These are phyloP conservation scores for Pseudonitzschia multiseries DNA, from an alignment of 108 stramenopile genomes.

Conservation along the genomic window DNA sequence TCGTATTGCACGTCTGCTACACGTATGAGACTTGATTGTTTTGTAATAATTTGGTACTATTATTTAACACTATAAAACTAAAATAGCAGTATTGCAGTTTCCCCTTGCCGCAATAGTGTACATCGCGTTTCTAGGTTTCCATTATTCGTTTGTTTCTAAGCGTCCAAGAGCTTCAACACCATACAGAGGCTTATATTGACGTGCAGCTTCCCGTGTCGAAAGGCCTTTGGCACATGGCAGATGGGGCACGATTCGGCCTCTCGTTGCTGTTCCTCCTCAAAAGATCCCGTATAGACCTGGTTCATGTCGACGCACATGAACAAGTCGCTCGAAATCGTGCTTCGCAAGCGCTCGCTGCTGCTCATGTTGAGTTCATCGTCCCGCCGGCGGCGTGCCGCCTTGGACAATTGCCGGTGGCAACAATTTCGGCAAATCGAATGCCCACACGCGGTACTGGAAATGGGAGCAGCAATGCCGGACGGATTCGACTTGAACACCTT, in stretches of 20 bases:
- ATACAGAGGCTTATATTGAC: constrained; percentile 26
- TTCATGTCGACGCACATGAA: constrained; percentile 17
- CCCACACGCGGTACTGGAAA: constrained; percentile 28
- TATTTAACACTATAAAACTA: too few relatives aligned
- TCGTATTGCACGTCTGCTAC: too few relatives aligned
- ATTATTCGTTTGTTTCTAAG: neutral
- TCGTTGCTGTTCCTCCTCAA: neutral
- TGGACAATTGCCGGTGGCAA: neutral
- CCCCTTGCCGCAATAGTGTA: too few relatives aligned
- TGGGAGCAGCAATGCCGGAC: constrained; percentile 10
- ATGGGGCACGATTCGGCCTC: constrained; percentile 26
- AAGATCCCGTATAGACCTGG: constrained; percentile 1
- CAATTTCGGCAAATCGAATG: constrained; percentile 32
- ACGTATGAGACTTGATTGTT: neutral
- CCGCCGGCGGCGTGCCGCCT: neutral
- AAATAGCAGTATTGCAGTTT: too few relatives aligned
- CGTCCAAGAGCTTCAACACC: constrained; percentile 24
- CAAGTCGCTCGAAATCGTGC: constrained; percentile 13
- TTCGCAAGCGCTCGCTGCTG: constrained; percentile 3
- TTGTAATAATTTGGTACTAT: neutral
- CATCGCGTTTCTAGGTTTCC: neutral
- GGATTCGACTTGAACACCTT: constrained; percentile 19
- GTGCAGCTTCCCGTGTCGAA: constrained; percentile 18
- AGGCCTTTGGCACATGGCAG: constrained; percentile 20
- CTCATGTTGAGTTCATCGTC: neutral